Percentiles rank a stretch among this genome's conserved stretches.
Conservation (phyloP, 1,139 yeast species). For the Taphrina pruni region DNA sequence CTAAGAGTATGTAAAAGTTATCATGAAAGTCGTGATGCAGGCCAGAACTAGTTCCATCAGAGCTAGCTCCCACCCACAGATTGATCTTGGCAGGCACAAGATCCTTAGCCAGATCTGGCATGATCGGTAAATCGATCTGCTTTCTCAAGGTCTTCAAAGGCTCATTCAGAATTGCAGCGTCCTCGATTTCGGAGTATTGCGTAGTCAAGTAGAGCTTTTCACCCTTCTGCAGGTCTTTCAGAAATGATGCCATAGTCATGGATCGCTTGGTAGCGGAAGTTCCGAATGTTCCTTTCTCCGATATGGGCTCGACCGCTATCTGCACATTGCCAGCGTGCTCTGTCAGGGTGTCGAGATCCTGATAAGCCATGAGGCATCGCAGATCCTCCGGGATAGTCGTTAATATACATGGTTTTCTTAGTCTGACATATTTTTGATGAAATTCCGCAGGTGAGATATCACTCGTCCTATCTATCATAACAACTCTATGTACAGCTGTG, state of each 20-base stretch:
- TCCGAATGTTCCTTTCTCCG: slow-evolving; percentile 37
- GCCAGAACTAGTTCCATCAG: slow-evolving; percentile 37
- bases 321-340: slow-evolving; percentile 23
- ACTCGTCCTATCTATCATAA: slow-evolving; percentile 6
- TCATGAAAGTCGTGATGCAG: slow-evolving; percentile 43
- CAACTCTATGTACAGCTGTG: background rate
- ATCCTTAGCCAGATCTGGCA: slow-evolving; percentile 24
- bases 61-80: slow-evolving; percentile 40
- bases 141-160: slow-evolving; percentile 19
- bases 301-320: slow-evolving; percentile 38
- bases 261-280: slow-evolving; percentile 31
- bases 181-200: slow-evolving; percentile 37
- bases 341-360: slow-evolving; percentile 23
- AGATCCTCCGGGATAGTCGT: slow-evolving; percentile 27
- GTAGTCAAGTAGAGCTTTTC: slow-evolving; percentile 42
- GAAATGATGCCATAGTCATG: slow-evolving; percentile 33
- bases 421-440: background rate
- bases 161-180: slow-evolving; percentile 24
- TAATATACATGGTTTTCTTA: slow-evolving; percentile 28
- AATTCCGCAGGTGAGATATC: background rate
- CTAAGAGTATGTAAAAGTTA: slow-evolving; percentile 40
- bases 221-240: slow-evolving; percentile 19
- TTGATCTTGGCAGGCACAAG: slow-evolving; percentile 41
- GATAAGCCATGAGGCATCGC: background rate
- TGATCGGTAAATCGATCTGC: slow-evolving; percentile 11